A percentile compares a stretch with the other conserved stretches of the same genome.
Conservation (phyloP, 805 yeast genomes). For the Candida ipomoeae region DNA sequence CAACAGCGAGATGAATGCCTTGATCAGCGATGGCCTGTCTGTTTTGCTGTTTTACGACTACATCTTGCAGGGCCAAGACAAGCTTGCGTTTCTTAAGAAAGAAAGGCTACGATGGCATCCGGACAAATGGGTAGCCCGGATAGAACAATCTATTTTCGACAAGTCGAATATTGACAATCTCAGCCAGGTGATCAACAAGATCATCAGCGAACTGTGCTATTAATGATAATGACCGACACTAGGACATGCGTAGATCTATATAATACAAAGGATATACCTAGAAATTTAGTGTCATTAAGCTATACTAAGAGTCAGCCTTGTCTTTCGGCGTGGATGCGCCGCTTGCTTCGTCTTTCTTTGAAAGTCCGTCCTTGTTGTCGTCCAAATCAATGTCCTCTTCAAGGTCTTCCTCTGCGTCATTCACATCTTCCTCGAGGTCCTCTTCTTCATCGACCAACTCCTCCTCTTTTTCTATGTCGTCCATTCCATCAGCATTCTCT, state of each 20-base stretch:
- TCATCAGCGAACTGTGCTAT: constrained; percentile 6
- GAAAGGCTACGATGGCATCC: constrained; percentile 73
- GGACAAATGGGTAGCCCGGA: constrained; percentile 47
- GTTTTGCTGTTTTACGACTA: constrained; percentile 26
- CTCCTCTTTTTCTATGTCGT: constrained; percentile 8
- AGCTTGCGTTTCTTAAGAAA: constrained; percentile 28
- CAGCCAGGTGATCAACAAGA: constrained; percentile 28
- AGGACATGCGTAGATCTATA: no score
- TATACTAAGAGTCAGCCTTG: constrained; percentile 4
- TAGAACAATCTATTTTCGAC: constrained; percentile 21
- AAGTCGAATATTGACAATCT: constrained; percentile 26
- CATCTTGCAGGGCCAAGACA: constrained; percentile 13
- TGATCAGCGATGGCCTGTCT: constrained; percentile 21
- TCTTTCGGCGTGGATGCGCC: constrained; percentile 20
- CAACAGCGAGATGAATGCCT: constrained; percentile 10
- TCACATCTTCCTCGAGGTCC: constrained; percentile 9
- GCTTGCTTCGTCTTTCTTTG: constrained; percentile 11
- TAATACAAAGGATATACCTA: background rate
- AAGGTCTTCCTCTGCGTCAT: constrained; percentile 10
- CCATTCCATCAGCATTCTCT: constrained; percentile 16
- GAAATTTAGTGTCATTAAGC: background rate
- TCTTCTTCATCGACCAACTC: constrained; percentile 17
- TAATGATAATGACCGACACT: background rate
- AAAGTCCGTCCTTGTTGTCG: background rate
- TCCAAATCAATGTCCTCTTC: constrained; percentile 11